These are phyloP conservation scores for Aristolochia contorta DNA, from an alignment of 164 flowering plant species.

Conservation along the genomic window DNA sequence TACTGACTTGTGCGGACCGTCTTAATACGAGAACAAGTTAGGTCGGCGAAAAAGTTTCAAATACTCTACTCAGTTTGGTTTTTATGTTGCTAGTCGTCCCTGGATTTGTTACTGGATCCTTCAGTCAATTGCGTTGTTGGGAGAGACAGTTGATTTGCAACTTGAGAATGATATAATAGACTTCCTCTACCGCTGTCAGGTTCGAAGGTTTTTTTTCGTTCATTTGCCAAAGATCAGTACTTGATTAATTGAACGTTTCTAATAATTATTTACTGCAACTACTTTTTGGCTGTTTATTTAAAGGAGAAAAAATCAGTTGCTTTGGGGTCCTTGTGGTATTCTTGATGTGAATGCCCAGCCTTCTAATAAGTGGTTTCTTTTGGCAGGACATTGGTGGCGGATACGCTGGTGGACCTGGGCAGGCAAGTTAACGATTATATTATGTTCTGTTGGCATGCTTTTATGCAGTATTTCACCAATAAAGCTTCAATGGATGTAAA, in stretches of 20 bases:
- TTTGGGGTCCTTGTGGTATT: background rate
- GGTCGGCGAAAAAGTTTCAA: background rate
- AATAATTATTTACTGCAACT: too few species aligned
- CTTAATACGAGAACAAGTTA: too few species aligned
- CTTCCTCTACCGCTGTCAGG: constrained; percentile 90
- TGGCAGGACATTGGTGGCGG: constrained; percentile 79
- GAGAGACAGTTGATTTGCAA: constrained; percentile 53
- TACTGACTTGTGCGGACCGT: background rate
- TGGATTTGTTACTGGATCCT: constrained; percentile 98
- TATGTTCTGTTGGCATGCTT: too few species aligned
- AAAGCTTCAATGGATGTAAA: too few species aligned
- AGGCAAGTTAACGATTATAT: constrained; percentile 41
- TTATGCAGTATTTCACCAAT: too few species aligned
- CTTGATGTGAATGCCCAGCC: background rate
- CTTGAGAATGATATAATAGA: constrained; percentile 48
- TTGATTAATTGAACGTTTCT: too few species aligned
- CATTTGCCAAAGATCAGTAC: too few species aligned
- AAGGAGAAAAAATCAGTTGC: background rate
- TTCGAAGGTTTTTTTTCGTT: constrained; percentile 12
- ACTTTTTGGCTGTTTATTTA: too few species aligned
- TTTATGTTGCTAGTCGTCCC: constrained; percentile 54
- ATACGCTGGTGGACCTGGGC: constrained; percentile 97
- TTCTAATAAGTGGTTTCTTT: constrained; percentile 4
- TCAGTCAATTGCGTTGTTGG: constrained; percentile 74
- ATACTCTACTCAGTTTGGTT: constrained; percentile 1